These are phyloP conservation scores for Xylaria sp. DNA, from an alignment of 2,329 filamentous ascomycete genomes.

Conservation along the genomic window DNA sequence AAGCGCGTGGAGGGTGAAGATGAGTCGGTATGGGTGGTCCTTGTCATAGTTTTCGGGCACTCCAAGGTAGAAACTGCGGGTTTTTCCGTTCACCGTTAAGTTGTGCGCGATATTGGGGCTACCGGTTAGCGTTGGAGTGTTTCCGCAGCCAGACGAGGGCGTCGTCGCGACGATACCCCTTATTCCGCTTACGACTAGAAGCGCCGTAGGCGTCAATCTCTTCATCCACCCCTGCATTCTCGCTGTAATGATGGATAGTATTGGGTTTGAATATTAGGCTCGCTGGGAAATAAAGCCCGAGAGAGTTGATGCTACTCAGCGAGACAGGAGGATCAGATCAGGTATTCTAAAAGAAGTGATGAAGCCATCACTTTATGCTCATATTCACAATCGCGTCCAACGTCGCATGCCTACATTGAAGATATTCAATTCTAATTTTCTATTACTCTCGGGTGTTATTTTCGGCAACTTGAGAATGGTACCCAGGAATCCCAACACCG, in stretches of 20 bases:
- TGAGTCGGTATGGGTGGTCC: constrained; percentile 52
- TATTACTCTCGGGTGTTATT: background rate
- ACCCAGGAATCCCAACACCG: background rate
- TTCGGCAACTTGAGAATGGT: background rate
- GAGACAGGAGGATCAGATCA: background rate
- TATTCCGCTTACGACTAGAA: background rate
- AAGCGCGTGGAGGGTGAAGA: constrained; percentile 54
- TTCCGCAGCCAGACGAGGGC: constrained; percentile 45
- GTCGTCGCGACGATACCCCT: constrained; percentile 15
- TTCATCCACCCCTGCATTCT: background rate
- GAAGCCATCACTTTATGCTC: background rate
- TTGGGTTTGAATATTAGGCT: background rate
- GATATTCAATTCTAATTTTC: background rate
- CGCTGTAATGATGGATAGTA: background rate
- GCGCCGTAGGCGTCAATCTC: background rate
- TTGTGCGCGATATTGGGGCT: constrained; percentile 33
- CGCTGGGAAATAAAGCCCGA: background rate
- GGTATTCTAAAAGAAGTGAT: background rate
- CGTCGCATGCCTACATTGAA: background rate
- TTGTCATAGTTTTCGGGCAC: constrained; percentile 52
- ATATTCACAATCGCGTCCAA: background rate
- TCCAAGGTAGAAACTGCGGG: constrained; percentile 49
- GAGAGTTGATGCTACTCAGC: background rate
- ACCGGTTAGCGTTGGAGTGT: constrained; percentile 41
- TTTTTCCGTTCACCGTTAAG: constrained; percentile 50